These are phyloP conservation scores for Margaritispora aquatica DNA, from an alignment of 495 filamentous ascomycete species.

Conservation along the genomic window DNA sequence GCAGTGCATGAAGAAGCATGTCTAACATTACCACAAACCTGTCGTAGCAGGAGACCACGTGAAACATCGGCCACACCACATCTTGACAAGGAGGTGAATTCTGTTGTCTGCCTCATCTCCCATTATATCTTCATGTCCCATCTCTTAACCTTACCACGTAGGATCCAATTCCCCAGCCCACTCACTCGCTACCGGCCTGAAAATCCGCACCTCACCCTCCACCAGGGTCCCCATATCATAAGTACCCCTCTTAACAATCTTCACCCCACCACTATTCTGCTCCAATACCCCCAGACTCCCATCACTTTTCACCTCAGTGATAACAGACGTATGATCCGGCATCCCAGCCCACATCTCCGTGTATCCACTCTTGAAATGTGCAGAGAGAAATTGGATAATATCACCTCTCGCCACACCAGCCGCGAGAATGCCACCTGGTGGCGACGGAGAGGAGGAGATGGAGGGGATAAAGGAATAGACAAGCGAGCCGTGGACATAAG, in stretches of 20 bases:
- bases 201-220: conserved; percentile 27
- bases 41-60: too few relatives aligned
- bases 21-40: too few relatives aligned
- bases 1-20: too few relatives aligned
- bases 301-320: conserved; percentile 26
- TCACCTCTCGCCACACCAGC: conserved; percentile 31
- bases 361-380: conserved; percentile 26
- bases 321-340: conserved; percentile 33
- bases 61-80: not conserved
- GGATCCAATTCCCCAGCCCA: conserved; percentile 22
- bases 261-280: conserved; percentile 31
- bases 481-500: conserved; percentile 27
- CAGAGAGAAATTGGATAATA: conserved; percentile 31
- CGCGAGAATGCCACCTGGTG: conserved; percentile 16
- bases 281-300: conserved; percentile 28
- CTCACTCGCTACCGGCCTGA: conserved; percentile 24
- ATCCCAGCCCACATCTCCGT: conserved; percentile 25
- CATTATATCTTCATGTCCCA: not conserved
- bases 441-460: conserved; percentile 18
- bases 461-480: conserved; percentile 27
- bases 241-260: conserved; percentile 22
- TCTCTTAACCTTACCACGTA: conserved; percentile 9
- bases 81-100: not conserved
- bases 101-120: not conserved
- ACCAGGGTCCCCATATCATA: conserved; percentile 26